These are phyloP conservation scores for Fusarium brachygibbosum DNA, from an alignment of 2,329 filamentous ascomycete genomes.

Conservation along the genomic window DNA sequence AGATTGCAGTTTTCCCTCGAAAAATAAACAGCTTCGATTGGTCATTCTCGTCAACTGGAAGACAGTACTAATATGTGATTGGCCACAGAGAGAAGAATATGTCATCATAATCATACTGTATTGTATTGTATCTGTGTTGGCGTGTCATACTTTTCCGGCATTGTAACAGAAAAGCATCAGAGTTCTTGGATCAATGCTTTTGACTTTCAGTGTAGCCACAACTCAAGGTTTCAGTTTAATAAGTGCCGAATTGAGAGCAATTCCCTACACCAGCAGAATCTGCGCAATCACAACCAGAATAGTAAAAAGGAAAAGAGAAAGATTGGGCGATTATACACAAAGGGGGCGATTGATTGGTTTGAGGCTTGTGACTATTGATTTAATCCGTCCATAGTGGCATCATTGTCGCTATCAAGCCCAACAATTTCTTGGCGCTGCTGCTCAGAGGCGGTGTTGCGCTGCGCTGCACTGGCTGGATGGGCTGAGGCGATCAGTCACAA, in stretches of 20 bases:
- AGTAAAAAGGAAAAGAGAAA: not conserved
- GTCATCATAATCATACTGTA: conserved; percentile 46
- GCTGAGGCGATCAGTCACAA: conserved; percentile 28
- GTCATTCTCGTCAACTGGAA: conserved; percentile 21
- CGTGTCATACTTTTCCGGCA: conserved; percentile 22
- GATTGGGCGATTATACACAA: not conserved
- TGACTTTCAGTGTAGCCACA: conserved; percentile 11
- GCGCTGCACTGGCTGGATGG: conserved; percentile 13
- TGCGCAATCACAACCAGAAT: too few relatives aligned
- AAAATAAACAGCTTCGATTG: conserved; percentile 24
- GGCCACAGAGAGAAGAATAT: conserved; percentile 27
- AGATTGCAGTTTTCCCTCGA: conserved; percentile 36
- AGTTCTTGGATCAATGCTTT: conserved; percentile 10
- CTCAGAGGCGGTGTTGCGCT: conserved; percentile 33
- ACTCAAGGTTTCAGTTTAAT: conserved; percentile 14
- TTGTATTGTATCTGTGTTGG: conserved; percentile 45
- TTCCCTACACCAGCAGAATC: not conserved
- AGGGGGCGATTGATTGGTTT: conserved; percentile 1
- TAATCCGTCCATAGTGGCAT: conserved; percentile 40
- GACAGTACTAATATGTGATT: conserved; percentile 36
- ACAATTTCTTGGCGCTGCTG: conserved; percentile 43
- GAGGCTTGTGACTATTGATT: conserved; percentile 33
- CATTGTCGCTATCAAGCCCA: conserved; percentile 36
- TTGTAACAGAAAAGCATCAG: conserved; percentile 12
- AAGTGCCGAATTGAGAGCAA: conserved; percentile 6